These are phyloP conservation scores for Rubia peregrina DNA, from an alignment of 305 asterid species.

Conservation along the genomic window DNA sequence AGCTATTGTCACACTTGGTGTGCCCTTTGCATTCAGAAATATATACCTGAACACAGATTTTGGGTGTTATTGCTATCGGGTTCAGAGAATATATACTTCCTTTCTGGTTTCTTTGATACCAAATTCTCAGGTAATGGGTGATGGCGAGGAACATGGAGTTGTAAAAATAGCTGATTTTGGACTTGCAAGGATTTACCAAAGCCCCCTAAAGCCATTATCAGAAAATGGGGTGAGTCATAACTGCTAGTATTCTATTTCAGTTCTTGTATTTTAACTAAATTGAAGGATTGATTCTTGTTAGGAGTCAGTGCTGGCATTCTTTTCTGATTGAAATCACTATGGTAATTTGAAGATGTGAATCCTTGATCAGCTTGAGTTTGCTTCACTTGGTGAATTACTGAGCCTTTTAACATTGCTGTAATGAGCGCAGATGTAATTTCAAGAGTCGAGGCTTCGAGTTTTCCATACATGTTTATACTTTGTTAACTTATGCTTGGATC, in stretches of 20 bases:
- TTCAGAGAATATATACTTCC: slow-evolving; percentile 11
- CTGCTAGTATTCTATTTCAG: slow-evolving; percentile 4
- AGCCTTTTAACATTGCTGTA: neutral
- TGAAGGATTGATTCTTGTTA: slow-evolving; percentile 5
- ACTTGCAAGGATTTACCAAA: slow-evolving; percentile 94
- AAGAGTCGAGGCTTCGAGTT: neutral
- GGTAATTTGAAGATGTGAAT: slow-evolving; percentile 3
- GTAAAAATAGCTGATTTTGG: slow-evolving; percentile 97
- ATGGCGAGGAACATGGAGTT: slow-evolving; percentile 93
- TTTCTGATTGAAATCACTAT: neutral
- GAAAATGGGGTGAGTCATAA: slow-evolving; percentile 79
- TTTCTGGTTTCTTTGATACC: slow-evolving; percentile 16
- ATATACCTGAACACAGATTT: neutral
- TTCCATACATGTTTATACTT: neutral
- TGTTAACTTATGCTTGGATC: neutral
- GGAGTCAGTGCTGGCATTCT: neutral
- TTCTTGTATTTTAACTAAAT: neutral
- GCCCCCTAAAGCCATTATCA: slow-evolving; percentile 77
- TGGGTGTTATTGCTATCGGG: neutral
- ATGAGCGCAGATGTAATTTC: neutral
- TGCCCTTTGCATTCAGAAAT: neutral
- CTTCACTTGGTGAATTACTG: neutral
- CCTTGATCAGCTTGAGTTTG: neutral
- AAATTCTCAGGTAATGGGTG: slow-evolving; percentile 84
- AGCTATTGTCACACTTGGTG: slow-evolving; percentile 9